Base-by-base conservation (phyloP, 2,329 filamentous ascomycete species). In the Cladobotryum mycophilum region DNA sequence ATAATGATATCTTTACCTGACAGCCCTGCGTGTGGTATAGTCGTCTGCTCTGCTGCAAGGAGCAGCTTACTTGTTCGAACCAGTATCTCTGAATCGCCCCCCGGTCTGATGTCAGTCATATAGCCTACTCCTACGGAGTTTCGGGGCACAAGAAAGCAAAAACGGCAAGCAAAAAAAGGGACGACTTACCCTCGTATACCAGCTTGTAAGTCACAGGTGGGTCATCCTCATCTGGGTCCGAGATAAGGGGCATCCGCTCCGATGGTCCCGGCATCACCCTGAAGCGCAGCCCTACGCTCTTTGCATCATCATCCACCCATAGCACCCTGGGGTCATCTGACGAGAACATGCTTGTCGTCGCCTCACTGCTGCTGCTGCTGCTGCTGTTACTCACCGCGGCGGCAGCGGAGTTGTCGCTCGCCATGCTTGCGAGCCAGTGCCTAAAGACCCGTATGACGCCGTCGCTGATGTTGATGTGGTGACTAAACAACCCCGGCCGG, bases 371-470 rank as follows among this genome's bases (percentile, higher is more conserved):
- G 9, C 18, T 22, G n/a, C n/a, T n/a, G n/a, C n/a, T n/a, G n/a
- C n/a, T n/a, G n/a, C n/a, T n/a, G n/a, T n/a, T n/a, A n/a, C n/a
- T n/a, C n/a, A n/a, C n/a, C n/a, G n/a, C n/a, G n/a, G n/a, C n/a
- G n/a, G n/a, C n/a, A 14, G 20, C 41, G 2, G 36, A 11, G 2
- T 36, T 18, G 41, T 20, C 40, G 9, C 45, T 47, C 3, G 70
- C 65, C 58, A 66, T 61, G 22, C 74, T 67, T 5, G 74, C 73
- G 35, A 93, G 70, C 88, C 88, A 93, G 14, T 84, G 72, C 47
- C 86, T 78, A 76, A 82, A 91, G 1, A 93, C 74, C 25, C 88
- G 76, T 37, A 89, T 71, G 5, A 89, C 78, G 1, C 84, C 75
- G 50, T 90, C 83, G 48, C 81, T 78, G 37, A 92, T 71, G 40